phyloP scores from a whole-genome alignment of 192 early-diverging fungal species.

The Diversispora epigaea region DNA sequence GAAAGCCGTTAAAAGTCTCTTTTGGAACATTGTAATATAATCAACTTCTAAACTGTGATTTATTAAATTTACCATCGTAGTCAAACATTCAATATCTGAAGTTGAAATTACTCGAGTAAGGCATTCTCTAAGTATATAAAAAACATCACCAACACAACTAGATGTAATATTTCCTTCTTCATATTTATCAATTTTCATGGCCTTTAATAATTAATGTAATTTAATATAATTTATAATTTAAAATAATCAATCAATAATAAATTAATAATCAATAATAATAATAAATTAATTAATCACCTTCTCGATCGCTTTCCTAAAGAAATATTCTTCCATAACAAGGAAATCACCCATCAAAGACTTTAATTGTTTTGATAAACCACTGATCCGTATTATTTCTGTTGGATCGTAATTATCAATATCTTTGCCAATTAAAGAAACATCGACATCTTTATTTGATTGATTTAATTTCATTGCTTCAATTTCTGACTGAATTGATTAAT shows the following conservation, averaged over 20 bases:
- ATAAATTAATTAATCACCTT: constrained; percentile 50
- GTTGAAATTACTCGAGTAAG: constrained; percentile 74
- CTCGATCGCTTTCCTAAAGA: constrained; percentile 67
- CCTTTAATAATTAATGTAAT: constrained; percentile 38
- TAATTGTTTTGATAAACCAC: constrained; percentile 59
- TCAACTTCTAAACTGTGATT: constrained; percentile 67
- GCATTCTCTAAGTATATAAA: constrained; percentile 83
- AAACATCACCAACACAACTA: constrained; percentile 88
- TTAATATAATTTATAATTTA: background rate
- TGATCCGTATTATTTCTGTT: constrained; percentile 54
- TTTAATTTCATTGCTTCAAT: constrained; percentile 37
- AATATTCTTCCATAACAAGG: constrained; percentile 74
- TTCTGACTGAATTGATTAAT: constrained; percentile 35
- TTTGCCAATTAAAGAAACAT: constrained; percentile 41
- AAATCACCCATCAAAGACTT: constrained; percentile 67
- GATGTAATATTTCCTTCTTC: constrained; percentile 51
- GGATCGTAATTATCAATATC: constrained; percentile 48
- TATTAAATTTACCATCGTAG: constrained; percentile 67
- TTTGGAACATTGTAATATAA: constrained; percentile 65
- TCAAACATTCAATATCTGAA: constrained; percentile 64
- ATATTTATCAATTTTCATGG: constrained; percentile 66
- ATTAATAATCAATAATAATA: background rate
- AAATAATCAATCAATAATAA: background rate
- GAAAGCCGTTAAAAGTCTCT: constrained; percentile 55
- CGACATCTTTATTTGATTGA: constrained; percentile 14